Evolutionary conservation across 2,329 filamentous ascomycete species (phyloP), one percentile per base, ranked within the genome.

Genomic region (Magnaporthales sp.): DNA sequence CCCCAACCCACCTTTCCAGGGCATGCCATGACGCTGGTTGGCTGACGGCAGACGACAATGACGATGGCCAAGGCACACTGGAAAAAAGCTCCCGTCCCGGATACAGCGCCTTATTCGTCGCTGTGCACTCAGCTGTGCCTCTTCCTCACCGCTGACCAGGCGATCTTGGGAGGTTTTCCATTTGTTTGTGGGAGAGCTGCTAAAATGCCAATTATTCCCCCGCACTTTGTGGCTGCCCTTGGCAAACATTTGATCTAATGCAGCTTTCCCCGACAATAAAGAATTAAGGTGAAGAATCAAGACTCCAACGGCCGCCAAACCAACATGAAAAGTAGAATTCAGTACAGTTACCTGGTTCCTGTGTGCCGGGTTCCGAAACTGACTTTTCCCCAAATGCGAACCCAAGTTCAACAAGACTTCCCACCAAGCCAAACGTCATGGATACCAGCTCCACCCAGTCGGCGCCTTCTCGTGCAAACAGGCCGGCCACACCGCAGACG

Each of bases 391-490:
- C 19, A 13, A 46, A 46, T 9, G 38, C 38, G 38, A 46, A 46
- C 15, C 38, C 15, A 46, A 46, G 19, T 46, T 46, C 38, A n/a
- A 5, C 38, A n/a, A n/a, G n/a, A 19, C 9, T 46, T n/a, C 24
- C 24, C 15, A 58, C 9, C n/a, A 58, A 29, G 22, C 15, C 26
- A 26, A 60, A 60, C 56, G 56, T 60, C 56, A 60, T 60, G 56
- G 56, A 60, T 15, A 26, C 56, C 56, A 19, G 56, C 56, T 60
- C 56, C 56, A 60, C 56, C 26, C 24, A 29, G 56, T 60, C 56
- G 56, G 56, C 56, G 56, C 56, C 29, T 60, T 60, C 56, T 60
- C 56, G 56, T 60, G 26, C 56, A 60, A 60, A 60, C 56, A 60
- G 26, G 56, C 22, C 56, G 56, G 11, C 4, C 56, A 60, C 15